Evolutionary conservation across 2,329 filamentous ascomycete species (phyloP).

Genomic region (Trichoderma harzianum): DNA sequence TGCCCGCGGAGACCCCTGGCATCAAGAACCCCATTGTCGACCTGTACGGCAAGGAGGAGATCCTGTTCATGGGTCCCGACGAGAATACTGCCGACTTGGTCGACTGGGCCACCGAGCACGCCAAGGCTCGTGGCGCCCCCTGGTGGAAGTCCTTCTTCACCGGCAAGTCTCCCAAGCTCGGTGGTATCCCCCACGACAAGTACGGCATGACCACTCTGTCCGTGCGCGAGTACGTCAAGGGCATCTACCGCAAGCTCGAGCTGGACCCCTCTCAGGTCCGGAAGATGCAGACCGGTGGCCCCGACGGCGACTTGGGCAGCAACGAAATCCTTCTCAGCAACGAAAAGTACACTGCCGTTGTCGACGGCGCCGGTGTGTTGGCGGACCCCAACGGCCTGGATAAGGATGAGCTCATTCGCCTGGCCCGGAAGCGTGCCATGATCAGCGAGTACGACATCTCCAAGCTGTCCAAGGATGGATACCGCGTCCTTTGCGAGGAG

Average conservation of each 20-base stretch:
- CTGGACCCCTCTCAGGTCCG: conserved; percentile 79
- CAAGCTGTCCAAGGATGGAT: conserved; percentile 85
- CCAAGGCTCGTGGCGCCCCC: conserved; percentile 77
- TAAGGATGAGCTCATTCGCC: conserved; percentile 73
- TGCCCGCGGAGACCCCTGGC: conserved; percentile 84
- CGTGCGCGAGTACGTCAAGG: conserved; percentile 91
- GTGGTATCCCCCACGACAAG: conserved; percentile 90
- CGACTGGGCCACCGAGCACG: conserved; percentile 98
- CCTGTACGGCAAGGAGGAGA: conserved; percentile 90
- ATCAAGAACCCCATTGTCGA: conserved; percentile 99
- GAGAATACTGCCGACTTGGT: conserved; percentile 98
- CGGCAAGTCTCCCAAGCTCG: conserved; percentile 92
- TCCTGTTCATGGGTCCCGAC: conserved; percentile 96
- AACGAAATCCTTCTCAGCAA: conserved; percentile 96
- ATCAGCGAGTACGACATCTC: conserved; percentile 79
- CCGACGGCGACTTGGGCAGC: conserved; percentile 92
- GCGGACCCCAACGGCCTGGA: conserved; percentile 90
- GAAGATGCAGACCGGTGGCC: conserved; percentile 97
- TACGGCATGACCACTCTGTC: conserved; percentile 99
- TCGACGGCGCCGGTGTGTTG: conserved; percentile 94
- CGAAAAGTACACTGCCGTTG: conserved; percentile 91
- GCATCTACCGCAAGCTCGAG: conserved; percentile 93
- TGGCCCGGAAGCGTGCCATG: conserved; percentile 86
- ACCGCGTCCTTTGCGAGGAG: conserved; percentile 89
- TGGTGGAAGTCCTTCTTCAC: conserved; percentile 99